Conservation (phyloP, 1,284 basidiomycete genomes). For the Ustilago lituana region DNA sequence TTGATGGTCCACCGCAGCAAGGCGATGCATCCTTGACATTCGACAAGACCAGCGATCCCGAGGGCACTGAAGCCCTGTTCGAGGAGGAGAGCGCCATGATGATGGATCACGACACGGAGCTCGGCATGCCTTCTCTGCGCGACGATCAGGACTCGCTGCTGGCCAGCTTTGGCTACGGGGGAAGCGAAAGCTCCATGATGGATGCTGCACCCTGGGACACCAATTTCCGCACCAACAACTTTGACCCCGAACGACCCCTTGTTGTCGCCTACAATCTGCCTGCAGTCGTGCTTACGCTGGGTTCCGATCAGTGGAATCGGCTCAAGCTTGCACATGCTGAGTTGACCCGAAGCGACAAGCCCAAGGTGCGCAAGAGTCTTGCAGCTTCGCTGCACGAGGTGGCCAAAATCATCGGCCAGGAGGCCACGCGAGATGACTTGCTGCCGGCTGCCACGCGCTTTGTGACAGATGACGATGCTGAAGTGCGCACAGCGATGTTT, state of each 20-base stretch:
- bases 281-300: conserved; percentile 86
- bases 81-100: conserved; percentile 40
- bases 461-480: conserved; percentile 74
- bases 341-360: conserved; percentile 72
- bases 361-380: conserved; percentile 78
- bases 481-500: conserved; percentile 73
- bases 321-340: conserved; percentile 77
- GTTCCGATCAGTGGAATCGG: conserved; percentile 78
- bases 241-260: conserved; percentile 78
- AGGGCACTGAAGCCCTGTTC: conserved; percentile 40
- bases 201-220: conserved; percentile 36
- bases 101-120: conserved; percentile 24
- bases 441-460: conserved; percentile 72
- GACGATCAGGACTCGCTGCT: conserved; percentile 35
- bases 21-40: conserved; percentile 43
- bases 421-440: conserved; percentile 77
- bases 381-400: conserved; percentile 90
- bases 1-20: conserved; percentile 51
- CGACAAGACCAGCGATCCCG: conserved; percentile 44
- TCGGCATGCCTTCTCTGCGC: conserved; percentile 19
- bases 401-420: conserved; percentile 82
- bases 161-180: conserved; percentile 48
- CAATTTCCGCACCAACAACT: conserved; percentile 40
- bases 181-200: conserved; percentile 41
- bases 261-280: conserved; percentile 95